phyloP scores from a whole-genome alignment of 768 basidiomycete genomes.

The Boletus vinaceobasis region DNA sequence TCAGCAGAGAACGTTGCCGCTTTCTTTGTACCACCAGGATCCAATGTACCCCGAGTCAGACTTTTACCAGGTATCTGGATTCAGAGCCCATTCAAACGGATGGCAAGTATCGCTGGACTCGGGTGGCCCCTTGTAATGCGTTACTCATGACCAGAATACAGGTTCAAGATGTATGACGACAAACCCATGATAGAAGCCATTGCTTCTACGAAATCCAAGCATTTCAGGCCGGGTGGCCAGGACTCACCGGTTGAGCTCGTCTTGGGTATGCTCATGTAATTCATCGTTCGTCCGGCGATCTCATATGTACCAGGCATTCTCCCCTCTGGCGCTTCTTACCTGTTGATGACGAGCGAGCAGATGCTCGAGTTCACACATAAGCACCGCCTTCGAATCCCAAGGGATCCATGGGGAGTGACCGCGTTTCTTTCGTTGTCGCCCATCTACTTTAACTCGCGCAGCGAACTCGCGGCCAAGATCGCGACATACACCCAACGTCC shows the following conservation, averaged over 20 bases:
- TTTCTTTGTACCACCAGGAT: background rate
- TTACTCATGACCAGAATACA: background rate
- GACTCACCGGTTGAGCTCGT: constrained; percentile 38
- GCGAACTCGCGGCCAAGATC: constrained; percentile 39
- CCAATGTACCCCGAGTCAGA: constrained; percentile 13
- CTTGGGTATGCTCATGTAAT: constrained; percentile 34
- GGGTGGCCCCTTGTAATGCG: background rate
- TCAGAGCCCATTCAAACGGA: constrained; percentile 26
- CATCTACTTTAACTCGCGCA: constrained; percentile 35
- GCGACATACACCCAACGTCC: constrained; percentile 37
- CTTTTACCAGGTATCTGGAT: constrained; percentile 30
- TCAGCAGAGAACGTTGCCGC: background rate
- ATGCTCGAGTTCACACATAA: constrained; percentile 19
- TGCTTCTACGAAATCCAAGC: constrained; percentile 24
- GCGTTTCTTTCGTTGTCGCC: constrained; percentile 48
- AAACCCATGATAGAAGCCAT: constrained; percentile 33
- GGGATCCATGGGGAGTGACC: constrained; percentile 10
- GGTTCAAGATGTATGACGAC: constrained; percentile 35
- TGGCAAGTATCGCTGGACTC: constrained; percentile 13
- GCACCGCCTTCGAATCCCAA: constrained; percentile 15
- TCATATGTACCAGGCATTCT: constrained; percentile 38
- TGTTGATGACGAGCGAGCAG: constrained; percentile 40
- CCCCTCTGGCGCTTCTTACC: constrained; percentile 41
- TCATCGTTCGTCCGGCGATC: background rate
- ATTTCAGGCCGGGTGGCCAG: constrained; percentile 27